Evolutionary conservation across 176 grass and related monocot genomes (phyloP).

Genomic region (Canna indica): DNA sequence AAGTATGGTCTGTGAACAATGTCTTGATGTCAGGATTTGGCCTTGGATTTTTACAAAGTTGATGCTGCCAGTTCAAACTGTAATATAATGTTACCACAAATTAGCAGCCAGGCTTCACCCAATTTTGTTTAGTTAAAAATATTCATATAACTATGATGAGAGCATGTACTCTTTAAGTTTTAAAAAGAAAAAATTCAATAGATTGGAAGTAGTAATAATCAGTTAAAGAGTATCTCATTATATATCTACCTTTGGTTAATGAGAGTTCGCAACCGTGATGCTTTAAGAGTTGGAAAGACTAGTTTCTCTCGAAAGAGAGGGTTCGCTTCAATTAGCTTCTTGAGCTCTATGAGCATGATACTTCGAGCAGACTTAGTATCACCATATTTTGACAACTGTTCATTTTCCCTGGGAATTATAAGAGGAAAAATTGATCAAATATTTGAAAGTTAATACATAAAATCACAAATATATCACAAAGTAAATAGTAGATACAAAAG

Average conservation of each 20-base stretch:
- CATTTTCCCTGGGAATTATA: slow-evolving; percentile 61
- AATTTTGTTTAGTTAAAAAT: neutral
- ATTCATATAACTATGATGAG: neutral
- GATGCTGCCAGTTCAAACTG: slow-evolving; percentile 99
- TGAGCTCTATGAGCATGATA: slow-evolving; percentile 91
- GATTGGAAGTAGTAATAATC: neutral
- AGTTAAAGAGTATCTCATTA: neutral
- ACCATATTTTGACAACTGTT: slow-evolving; percentile 88
- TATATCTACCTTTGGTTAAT: slow-evolving; percentile 84
- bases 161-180: neutral
- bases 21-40: slow-evolving; percentile 97
- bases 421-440: neutral
- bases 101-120: slow-evolving; percentile 7
- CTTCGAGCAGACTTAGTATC: slow-evolving; percentile 87
- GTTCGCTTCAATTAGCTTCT: slow-evolving; percentile 97
- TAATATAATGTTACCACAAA: slow-evolving; percentile 16
- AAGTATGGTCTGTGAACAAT: slow-evolving; percentile 86
- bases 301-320: slow-evolving; percentile 94
- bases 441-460: no score
- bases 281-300: slow-evolving; percentile 75
- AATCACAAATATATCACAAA: neutral
- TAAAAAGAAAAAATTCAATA: neutral
- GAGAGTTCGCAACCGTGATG: slow-evolving; percentile 80
- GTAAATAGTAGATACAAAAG: neutral
- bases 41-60: slow-evolving; percentile 93